Base-by-base conservation (phyloP, 2,329 filamentous ascomycete genomes). In the Lithohypha guttulata region DNA sequence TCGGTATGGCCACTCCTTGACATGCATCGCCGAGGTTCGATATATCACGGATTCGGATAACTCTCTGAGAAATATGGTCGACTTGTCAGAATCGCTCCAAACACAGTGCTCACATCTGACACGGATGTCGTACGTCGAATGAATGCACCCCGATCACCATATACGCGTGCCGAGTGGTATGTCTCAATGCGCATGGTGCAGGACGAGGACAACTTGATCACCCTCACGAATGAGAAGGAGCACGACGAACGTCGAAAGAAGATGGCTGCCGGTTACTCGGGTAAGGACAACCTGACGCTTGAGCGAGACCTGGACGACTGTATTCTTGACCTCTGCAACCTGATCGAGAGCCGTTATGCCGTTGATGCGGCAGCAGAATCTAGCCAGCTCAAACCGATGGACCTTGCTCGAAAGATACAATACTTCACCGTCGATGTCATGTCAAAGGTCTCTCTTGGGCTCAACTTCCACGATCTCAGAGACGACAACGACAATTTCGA, bases 341-440 rank as follows among this genome's bases (percentile, higher is more conserved):
- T 50, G 11, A 45, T 50, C 18, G 29, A 18, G 5, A 26, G 9
- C 15, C 31, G 25, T n/a, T 43, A 38, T 23, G 42, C 37, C 10
- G 27, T 32, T n/a, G 36, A 34, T 19, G 38, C 42, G n/a, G n/a
- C n/a, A n/a, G n/a, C n/a, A n/a, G n/a, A n/a, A n/a, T n/a, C n/a
- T n/a, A n/a, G n/a, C n/a, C n/a, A n/a, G n/a, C n/a, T n/a, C n/a
- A 27, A 40, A 13, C 14, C 44, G 1, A 26, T 49, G 10, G 44
- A 51, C 23, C 34, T 51, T 21, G 32, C 44, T 6, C 4, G 17
- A 7, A 14, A 42, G 20, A 35, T 42, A 4, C 22, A 28, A 9
- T 49, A 39, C 27, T 47, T 49, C 29, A 47, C 48, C 4, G 27
- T 51, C 1, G 46, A 51, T 23, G 23, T 44, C 7, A 29, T 49